Evolutionary conservation across 805 yeast species (phyloP).

Genomic region (Schwanniomyces yamadae): DNA sequence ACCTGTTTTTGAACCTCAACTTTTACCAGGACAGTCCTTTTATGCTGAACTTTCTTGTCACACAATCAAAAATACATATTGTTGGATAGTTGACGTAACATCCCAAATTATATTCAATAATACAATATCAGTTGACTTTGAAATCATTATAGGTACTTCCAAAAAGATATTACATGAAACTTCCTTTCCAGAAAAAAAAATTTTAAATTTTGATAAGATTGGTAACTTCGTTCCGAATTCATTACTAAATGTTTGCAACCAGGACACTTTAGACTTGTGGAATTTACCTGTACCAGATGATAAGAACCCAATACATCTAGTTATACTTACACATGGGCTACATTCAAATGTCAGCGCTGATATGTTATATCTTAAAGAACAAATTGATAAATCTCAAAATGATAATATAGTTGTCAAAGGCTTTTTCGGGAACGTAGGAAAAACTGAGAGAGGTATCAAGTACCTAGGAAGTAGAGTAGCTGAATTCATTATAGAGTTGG

Average conservation of each 20-base stretch:
- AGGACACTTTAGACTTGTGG: slow-evolving; percentile 76
- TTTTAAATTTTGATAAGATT: slow-evolving; percentile 24
- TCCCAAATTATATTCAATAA: slow-evolving; percentile 77
- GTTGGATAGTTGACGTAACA: slow-evolving; percentile 79
- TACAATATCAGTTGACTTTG: slow-evolving; percentile 66
- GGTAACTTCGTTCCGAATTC: slow-evolving; percentile 23
- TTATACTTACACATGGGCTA: slow-evolving; percentile 86
- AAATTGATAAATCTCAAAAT: slow-evolving; percentile 52
- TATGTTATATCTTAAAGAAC: slow-evolving; percentile 82
- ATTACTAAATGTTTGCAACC: slow-evolving; percentile 47
- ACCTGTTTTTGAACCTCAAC: slow-evolving; percentile 70
- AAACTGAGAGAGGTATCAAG: slow-evolving; percentile 85
- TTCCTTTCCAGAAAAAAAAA: slow-evolving; percentile 20
- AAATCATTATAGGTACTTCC: slow-evolving; percentile 54
- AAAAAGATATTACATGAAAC: slow-evolving; percentile 33
- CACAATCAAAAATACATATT: slow-evolving; percentile 54
- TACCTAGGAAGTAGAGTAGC: slow-evolving; percentile 82
- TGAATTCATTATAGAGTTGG: slow-evolving; percentile 61
- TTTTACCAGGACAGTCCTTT: slow-evolving; percentile 66
- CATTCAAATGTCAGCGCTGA: slow-evolving; percentile 90
- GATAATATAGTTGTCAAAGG: slow-evolving; percentile 82
- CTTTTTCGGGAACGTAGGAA: slow-evolving; percentile 77
- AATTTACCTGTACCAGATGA: slow-evolving; percentile 51
- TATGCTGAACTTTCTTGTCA: slow-evolving; percentile 63
- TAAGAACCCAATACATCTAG: slow-evolving; percentile 71